Evolutionary conservation across 495 filamentous ascomycete species (phyloP).

Genomic region (Neurospora sp.): DNA sequence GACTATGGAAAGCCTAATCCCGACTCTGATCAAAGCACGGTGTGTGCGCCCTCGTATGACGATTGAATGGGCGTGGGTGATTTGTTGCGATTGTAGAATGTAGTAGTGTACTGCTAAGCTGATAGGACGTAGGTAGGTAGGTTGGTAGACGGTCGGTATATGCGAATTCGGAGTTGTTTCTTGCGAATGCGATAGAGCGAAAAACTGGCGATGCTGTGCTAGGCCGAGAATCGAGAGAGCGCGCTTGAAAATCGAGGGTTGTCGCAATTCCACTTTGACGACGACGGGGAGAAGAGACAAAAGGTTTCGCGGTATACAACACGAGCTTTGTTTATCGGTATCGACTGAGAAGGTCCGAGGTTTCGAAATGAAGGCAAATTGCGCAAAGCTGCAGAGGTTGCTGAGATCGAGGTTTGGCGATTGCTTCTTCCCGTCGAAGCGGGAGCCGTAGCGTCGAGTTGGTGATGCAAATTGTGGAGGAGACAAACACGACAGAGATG

Average conservation of each 20-base stretch:
- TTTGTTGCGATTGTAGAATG: conserved; percentile 3
- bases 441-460: neutral
- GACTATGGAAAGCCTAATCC: conserved; percentile 14
- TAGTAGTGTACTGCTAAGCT: neutral
- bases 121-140: neutral
- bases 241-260: no score
- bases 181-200: neutral
- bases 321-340: neutral
- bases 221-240: neutral
- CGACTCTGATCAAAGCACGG: conserved; percentile 1
- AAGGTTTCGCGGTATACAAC: neutral
- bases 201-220: neutral
- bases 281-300: neutral
- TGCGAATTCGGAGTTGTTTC: no score
- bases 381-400: neutral
- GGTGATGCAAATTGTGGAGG: neutral
- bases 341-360: neutral
- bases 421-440: neutral
- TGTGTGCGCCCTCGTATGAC: neutral
- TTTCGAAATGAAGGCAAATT: neutral
- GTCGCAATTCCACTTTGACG: no score
- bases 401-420: neutral
- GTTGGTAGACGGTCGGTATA: neutral
- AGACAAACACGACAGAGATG: neutral
- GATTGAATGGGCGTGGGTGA: neutral